Base-by-base conservation (phyloP, 2,329 filamentous ascomycete genomes). In the Colletotrichum eleusines region DNA sequence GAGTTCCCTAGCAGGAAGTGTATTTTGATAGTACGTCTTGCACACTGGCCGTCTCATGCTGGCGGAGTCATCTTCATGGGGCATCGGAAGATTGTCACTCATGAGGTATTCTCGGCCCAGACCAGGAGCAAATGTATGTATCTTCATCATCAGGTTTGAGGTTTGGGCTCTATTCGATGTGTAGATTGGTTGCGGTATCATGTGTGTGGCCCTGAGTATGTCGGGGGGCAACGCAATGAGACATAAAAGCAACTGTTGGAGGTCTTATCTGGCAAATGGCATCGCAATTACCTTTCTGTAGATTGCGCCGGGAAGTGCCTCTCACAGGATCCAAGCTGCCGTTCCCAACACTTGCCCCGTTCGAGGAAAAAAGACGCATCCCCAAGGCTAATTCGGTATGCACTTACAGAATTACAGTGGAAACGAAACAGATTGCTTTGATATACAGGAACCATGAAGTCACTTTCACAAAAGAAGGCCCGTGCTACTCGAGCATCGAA, bases 401-500 rank as follows among this genome's bases (percentile, higher is more conserved):
- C 42, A 12, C 20, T 11, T 1, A 40, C 11, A 40, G 38, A 14
- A 20, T 4, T n/a, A 12, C 7, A 46, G n/a, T 23, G 44, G 20
- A 12, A 23, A 46, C 8, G 18, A 1, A 23, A 46, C 44, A 11
- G 2, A n/a, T 9, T 23, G 44, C 44, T 23, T 12, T n/a, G 20
- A 12, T 46, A n/a, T 23, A 5, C 20, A 3, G 6, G 8, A 8
- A 23, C 3, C 8, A 8, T 12, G 44, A 1, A 1, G 2, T 0
- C 20, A 1, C 3, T 46, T 2, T 8, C 12, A 11, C 11, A 46
- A 11, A 12, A 23, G 5, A 8, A 8, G 3, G 44, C 18, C 44
- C 7, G 7, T 23, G 18, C 23, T 23, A n/a, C 20, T n/a, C 7
- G 20, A 23, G 20, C 20, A 20, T 46, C n/a, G 44, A 11, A 46